These are phyloP conservation scores for Cercis canadensis DNA, from an alignment of 306 rosid genomes.

Conservation along the genomic window DNA sequence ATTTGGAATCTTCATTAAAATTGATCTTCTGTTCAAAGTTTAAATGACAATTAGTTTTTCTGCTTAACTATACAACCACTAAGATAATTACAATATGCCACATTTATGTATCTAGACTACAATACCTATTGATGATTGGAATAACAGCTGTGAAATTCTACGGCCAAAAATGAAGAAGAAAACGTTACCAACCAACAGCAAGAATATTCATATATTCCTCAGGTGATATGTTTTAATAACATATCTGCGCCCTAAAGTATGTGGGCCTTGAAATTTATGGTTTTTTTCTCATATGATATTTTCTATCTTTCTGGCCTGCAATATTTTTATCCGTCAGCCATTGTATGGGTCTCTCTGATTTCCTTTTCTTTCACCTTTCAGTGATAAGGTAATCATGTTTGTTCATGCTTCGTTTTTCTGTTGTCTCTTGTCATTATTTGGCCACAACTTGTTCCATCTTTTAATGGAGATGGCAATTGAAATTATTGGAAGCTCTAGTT, in stretches of 20 bases:
- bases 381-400: constrained; percentile 20
- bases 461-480: background rate
- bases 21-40: no score
- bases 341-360: constrained; percentile 6
- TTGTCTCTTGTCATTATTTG: constrained; percentile 1
- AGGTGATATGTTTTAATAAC: constrained; percentile 14
- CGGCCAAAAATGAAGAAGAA: no score
- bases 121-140: constrained; percentile 39
- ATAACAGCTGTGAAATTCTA: constrained; percentile 27
- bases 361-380: constrained; percentile 11
- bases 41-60: no score
- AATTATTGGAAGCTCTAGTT: background rate
- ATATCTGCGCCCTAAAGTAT: constrained; percentile 2
- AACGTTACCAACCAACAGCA: no score
- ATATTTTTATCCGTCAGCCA: background rate
- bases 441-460: constrained; percentile 7
- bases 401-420: constrained; percentile 2
- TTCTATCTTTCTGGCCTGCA: background rate
- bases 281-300: background rate
- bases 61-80: no score
- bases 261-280: background rate
- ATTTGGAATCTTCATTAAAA: no score
- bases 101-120: background rate
- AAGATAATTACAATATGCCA: background rate
- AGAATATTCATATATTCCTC: no score